phyloP scores from a whole-genome alignment of 352 stramenopile genomes.

The Phytophthora brassicae region DNA sequence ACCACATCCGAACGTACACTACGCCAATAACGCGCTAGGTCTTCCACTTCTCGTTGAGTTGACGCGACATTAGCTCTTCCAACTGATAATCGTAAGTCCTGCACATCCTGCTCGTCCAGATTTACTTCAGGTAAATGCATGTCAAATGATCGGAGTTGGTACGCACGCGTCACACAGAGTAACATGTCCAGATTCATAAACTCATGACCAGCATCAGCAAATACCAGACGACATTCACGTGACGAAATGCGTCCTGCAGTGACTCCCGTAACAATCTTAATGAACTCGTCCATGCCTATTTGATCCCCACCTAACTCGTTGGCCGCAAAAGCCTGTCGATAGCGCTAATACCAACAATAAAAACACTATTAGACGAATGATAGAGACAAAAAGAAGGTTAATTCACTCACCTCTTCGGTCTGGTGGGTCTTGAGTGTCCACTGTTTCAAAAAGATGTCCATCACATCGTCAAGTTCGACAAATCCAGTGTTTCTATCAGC shows the following conservation, averaged over 20 bases:
- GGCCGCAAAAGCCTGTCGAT: conserved; percentile 50
- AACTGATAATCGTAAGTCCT: conserved; percentile 47
- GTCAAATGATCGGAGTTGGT: conserved; percentile 64
- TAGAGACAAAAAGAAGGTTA: background rate
- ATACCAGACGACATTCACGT: conserved; percentile 67
- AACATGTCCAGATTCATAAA: conserved; percentile 62
- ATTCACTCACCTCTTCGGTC: conserved; percentile 50
- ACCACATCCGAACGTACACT: conserved; percentile 50
- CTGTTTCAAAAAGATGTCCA: conserved; percentile 56
- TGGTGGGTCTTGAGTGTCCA: conserved; percentile 49
- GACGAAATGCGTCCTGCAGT: conserved; percentile 46
- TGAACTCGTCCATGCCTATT: conserved; percentile 73
- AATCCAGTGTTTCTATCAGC: conserved; percentile 13
- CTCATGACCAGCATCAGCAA: conserved; percentile 60
- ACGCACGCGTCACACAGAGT: conserved; percentile 52
- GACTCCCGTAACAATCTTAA: conserved; percentile 69
- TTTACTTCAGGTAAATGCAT: conserved; percentile 46
- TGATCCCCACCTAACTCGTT: conserved; percentile 45
- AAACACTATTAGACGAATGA: background rate
- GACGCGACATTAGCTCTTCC: conserved; percentile 63
- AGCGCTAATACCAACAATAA: conserved; percentile 30
- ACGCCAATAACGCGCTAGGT: conserved; percentile 64
- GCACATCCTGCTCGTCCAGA: conserved; percentile 49
- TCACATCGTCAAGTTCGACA: conserved; percentile 70
- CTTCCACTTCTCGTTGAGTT: conserved; percentile 57